Base-by-base conservation (phyloP, 805 yeast species). In the Scheffersomyces ergatensis region DNA sequence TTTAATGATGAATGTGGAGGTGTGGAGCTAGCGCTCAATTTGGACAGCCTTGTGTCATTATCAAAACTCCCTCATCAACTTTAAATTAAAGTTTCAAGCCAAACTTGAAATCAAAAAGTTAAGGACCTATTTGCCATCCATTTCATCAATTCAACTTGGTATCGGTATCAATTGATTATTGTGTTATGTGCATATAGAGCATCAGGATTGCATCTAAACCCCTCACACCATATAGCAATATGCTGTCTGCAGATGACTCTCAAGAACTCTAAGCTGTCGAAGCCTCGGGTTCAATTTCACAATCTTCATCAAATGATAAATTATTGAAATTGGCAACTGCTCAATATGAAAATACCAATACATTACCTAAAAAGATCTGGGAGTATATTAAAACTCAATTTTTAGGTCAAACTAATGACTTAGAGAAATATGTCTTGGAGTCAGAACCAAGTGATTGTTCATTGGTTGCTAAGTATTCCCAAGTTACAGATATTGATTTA, bases 381-480 rank as follows among this genome's bases (percentile, higher is more conserved):
- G 58, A 62, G 44, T 67, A 59, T 40, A n/a, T 57, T 21, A 58
- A 53, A 40, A 46, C 59, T 8, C 53, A 49, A 3, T 12, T 63
- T 12, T 40, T 56, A 13, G 49, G 58, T 3, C 39, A 47, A n/a
- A 39, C 37, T 7, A 67, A 68, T 42, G 36, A 58, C 11, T 73
- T 78, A 42, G 83, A 78, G 40, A 49, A 61, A 40, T 57, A 54
- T 37, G 67, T 78, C 1, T 32, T 67, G 16, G 46, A 52, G 4
- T 39, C 64, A 16, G 79, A 77, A 47, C 79, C 82, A 8, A 78
- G 71, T 54, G 83, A 78, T 54, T 74, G 80, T 47, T 70, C 82
- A 3, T 61, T 78, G 16, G 65, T 76, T 16, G 71, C 78, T 18
- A 78, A 77, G 51, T 78, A 65, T 55, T 57, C 71, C n/a, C 46